These are phyloP conservation scores for Dujonia santamariae DNA, from an alignment of 1,139 yeast species.

Conservation along the genomic window DNA sequence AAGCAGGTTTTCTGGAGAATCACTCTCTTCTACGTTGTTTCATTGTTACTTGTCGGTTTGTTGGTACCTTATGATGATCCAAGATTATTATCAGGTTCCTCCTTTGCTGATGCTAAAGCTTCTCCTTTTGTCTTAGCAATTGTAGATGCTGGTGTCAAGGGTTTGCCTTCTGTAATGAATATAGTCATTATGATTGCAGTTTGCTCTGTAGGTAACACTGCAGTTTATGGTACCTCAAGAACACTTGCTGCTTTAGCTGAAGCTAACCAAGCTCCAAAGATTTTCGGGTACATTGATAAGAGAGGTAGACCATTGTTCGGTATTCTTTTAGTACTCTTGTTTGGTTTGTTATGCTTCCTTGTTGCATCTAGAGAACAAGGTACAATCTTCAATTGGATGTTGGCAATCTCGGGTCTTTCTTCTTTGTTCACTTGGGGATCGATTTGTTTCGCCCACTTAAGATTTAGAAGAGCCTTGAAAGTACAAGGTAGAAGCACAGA, in stretches of 20 bases:
- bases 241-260: conserved; percentile 78
- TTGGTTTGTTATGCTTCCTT: conserved; percentile 69
- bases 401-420: conserved; percentile 80
- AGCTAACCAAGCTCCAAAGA: conserved; percentile 75
- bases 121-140: conserved; percentile 49
- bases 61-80: conserved; percentile 40
- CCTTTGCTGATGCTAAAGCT: conserved; percentile 38
- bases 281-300: conserved; percentile 70
- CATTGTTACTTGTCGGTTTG: conserved; percentile 39
- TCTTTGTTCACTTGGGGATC: conserved; percentile 84
- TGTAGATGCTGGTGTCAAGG: conserved; percentile 37
- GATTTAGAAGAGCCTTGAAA: conserved; percentile 73
- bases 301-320: conserved; percentile 73
- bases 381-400: conserved; percentile 75
- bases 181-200: conserved; percentile 45
- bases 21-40: conserved; percentile 37
- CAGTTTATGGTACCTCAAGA: conserved; percentile 75
- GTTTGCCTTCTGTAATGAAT: conserved; percentile 45
- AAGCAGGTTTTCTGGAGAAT: conserved; percentile 40
- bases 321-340: conserved; percentile 48
- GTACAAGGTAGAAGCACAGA: conserved; percentile 59
- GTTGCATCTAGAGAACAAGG: conserved; percentile 66
- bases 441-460: conserved; percentile 68
- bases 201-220: conserved; percentile 46
- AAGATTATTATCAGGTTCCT: conserved; percentile 34